Conservation (phyloP, 495 filamentous ascomycete genomes). For the Bathelium albidoporum region DNA sequence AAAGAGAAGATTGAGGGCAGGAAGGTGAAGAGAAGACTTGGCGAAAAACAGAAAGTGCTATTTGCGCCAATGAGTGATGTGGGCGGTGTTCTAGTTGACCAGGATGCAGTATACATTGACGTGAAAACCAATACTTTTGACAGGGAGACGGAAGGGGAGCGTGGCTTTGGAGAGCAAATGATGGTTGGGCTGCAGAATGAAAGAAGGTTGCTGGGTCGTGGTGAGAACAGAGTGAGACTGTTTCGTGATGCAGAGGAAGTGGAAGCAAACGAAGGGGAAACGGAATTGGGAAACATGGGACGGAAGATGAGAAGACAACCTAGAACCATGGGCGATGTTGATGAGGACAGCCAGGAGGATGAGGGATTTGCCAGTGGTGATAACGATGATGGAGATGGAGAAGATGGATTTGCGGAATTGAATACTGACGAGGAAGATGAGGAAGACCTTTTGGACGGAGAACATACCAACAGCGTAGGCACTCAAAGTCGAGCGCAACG, state of each 20-base stretch:
- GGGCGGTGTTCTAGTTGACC: conserved; percentile 76
- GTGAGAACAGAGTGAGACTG: conserved; percentile 66
- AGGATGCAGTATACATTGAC: conserved; percentile 72
- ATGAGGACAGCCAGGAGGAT: conserved; percentile 40
- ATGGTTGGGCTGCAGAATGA: conserved; percentile 83
- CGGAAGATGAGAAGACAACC: conserved; percentile 60
- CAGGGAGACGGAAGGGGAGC: conserved; percentile 55
- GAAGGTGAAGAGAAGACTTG: conserved; percentile 59
- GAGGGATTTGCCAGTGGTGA: conserved; percentile 31
- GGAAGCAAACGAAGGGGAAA: conserved; percentile 45
- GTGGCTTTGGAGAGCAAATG: conserved; percentile 85
- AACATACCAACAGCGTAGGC: background rate
- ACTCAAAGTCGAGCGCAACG: conserved; percentile 4
- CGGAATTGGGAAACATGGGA: conserved; percentile 45
- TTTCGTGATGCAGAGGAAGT: conserved; percentile 70
- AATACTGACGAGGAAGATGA: conserved; percentile 30
- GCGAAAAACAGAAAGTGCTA: conserved; percentile 90
- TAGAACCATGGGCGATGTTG: conserved; percentile 48
- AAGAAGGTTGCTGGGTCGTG: conserved; percentile 70
- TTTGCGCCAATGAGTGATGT: conserved; percentile 98
- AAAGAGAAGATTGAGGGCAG: conserved; percentile 75
- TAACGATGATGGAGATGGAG: conserved; percentile 46
- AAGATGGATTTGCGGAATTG: conserved; percentile 38
- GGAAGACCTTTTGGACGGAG: conserved; percentile 32
- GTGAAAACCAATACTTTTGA: conserved; percentile 69